Percentiles rank a stretch among this genome's conserved stretches.
phyloP scores from a whole-genome alignment of 2,329 filamentous ascomycete species.

The Rutstroemia sp. region DNA sequence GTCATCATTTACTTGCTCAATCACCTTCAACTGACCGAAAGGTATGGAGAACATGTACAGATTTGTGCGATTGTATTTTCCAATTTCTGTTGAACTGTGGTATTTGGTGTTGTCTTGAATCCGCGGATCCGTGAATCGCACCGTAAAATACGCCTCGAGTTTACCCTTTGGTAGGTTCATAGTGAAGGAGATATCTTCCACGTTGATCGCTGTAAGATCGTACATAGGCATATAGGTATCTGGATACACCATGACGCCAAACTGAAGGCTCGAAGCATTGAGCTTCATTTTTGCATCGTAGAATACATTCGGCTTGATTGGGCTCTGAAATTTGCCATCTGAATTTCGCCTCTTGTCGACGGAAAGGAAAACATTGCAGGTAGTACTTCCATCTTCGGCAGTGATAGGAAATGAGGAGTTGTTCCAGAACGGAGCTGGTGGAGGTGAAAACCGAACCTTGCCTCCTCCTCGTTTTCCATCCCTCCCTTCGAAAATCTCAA shows the following conservation, averaged over 20 bases:
- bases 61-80: constrained; percentile 21
- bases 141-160: constrained; percentile 35
- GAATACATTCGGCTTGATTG: constrained; percentile 21
- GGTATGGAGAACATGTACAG: constrained; percentile 31
- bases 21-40: constrained; percentile 36
- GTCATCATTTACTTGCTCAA: constrained; percentile 33
- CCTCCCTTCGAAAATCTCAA: constrained; percentile 45
- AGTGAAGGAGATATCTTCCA: constrained; percentile 29
- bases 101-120: constrained; percentile 12
- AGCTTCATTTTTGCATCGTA: constrained; percentile 34
- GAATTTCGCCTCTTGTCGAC: background rate
- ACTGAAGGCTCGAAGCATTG: constrained; percentile 43
- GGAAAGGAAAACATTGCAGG: background rate
- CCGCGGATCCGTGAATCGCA: constrained; percentile 25
- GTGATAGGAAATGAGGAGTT: background rate
- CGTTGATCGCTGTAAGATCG: background rate
- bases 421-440: constrained; percentile 46
- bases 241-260: constrained; percentile 51
- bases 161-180: constrained; percentile 34
- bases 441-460: constrained; percentile 50
- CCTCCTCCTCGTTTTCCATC: constrained; percentile 34
- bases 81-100: constrained; percentile 6
- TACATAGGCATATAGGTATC: constrained; percentile 43
- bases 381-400: background rate
- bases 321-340: constrained; percentile 11